Evolutionary conservation across 768 basidiomycete genomes (phyloP), one percentile per base, ranked within the genome.

Genomic region (Multifurca ochricompacta): DNA sequence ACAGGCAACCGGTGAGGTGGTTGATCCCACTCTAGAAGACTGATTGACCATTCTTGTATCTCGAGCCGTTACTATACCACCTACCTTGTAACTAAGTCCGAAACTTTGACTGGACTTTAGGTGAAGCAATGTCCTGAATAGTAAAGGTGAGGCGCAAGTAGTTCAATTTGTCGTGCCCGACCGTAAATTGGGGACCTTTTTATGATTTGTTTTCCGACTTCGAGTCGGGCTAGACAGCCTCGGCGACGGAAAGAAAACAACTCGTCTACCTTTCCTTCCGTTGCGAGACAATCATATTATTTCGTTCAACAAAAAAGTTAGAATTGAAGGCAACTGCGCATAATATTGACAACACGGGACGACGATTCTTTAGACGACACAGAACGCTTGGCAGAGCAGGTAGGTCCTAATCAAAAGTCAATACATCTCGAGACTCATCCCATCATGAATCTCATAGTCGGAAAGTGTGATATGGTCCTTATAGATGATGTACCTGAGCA

Each of bases 401-500:
- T 19, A 40, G 16, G 42, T 28, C 25, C 31, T n/a, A 27, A 30
- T n/a, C n/a, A n/a, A n/a, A n/a, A n/a, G 32, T 63, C 51, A 93
- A 71, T 92, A 90, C 88, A 94, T 82, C 74, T 94, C 91, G 68
- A 94, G 73, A 67, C 87, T 91, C 88, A 90, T 91, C 40, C 91
- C 91, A 64, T 94, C 89, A 66, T 91, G 70, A 60, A 94, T 93
- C 73, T 94, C 91, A 64, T 94, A 95, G 71, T 95, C 91, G n/a
- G 74, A 62, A 6, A 94, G 79, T 11, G 89, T 91, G 65, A 95
- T 92, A 67, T 98, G 93, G 68, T 99, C 94, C 71, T 98, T 98
- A 76, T 84, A 99, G 41, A 82, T 86, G 4, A 80, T 93, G 68
- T 96, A 93, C 93, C 93, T 94, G 35, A 14, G 18, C 13, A 23